phyloP scores from a whole-genome alignment of 169 alveolate species.

The Cryptosporidium ubiquitum region DNA sequence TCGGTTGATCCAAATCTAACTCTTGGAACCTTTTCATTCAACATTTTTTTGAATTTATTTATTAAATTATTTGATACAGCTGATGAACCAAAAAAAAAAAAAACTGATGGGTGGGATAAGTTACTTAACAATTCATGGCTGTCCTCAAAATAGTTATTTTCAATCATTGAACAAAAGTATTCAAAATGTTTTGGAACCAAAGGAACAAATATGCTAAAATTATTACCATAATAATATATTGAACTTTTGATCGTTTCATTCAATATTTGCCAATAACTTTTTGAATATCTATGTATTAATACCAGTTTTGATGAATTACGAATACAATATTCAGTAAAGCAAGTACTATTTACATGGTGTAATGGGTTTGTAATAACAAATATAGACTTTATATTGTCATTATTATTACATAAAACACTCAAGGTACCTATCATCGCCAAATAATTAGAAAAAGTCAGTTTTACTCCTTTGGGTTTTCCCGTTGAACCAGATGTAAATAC shows the following conservation, averaged over 20 bases:
- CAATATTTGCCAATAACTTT: slow-evolving; percentile 30
- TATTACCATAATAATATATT: neutral
- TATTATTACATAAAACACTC: neutral
- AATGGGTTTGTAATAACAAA: slow-evolving; percentile 78
- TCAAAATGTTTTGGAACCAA: slow-evolving; percentile 70
- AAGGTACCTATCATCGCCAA: slow-evolving; percentile 5
- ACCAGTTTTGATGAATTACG: slow-evolving; percentile 42
- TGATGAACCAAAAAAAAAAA: slow-evolving; percentile 66
- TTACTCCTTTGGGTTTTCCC: slow-evolving; percentile 77
- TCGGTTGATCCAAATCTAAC: slow-evolving; percentile 81
- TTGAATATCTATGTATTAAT: slow-evolving; percentile 30
- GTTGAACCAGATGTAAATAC: slow-evolving; percentile 80
- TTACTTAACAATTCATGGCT: neutral
- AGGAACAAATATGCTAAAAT: slow-evolving; percentile 19
- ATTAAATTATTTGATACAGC: slow-evolving; percentile 57
- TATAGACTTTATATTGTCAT: neutral
- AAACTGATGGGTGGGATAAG: slow-evolving; percentile 40
- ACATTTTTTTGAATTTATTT: slow-evolving; percentile 5
- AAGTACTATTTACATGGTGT: slow-evolving; percentile 78
- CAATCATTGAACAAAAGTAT: slow-evolving; percentile 28
- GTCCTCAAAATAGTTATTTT: slow-evolving; percentile 11
- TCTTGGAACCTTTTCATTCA: slow-evolving; percentile 76
- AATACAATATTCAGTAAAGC: slow-evolving; percentile 71
- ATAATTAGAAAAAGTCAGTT: slow-evolving; percentile 52
- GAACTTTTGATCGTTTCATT: neutral